Evolutionary conservation across 306 rosid species (phyloP).

Genomic region (Trifolium repens): DNA sequence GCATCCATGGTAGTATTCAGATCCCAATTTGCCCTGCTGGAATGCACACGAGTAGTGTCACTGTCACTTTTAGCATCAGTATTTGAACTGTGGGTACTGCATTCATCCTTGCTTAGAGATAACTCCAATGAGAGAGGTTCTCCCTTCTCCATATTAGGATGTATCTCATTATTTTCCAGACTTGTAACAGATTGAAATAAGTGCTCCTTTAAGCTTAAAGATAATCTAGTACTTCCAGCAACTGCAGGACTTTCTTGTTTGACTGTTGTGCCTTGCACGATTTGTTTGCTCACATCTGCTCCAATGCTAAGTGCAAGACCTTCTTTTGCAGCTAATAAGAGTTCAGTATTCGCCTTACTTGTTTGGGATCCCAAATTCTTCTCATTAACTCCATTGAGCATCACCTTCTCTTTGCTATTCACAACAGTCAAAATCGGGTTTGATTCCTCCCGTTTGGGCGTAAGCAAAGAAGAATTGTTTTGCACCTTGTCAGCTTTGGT

Average conservation of each 20-base stretch:
- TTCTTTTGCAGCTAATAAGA: conserved; percentile 55
- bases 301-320: conserved; percentile 51
- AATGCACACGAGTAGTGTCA: conserved; percentile 40
- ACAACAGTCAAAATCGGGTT: conserved; percentile 42
- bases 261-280: conserved; percentile 47
- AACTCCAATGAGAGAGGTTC: conserved; percentile 62
- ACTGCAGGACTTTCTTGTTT: conserved; percentile 48
- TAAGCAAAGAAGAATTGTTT: conserved; percentile 34
- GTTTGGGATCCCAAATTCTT: conserved; percentile 43
- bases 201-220: conserved; percentile 57
- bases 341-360: conserved; percentile 50
- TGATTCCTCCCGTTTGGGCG: conserved; percentile 58
- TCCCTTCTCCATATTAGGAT: conserved; percentile 39
- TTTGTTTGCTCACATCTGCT: conserved; percentile 43
- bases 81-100: conserved; percentile 42
- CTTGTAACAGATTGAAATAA: conserved; percentile 46
- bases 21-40: conserved; percentile 94
- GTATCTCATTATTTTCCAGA: conserved; percentile 34
- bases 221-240: conserved; percentile 52
- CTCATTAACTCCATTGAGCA: conserved; percentile 22
- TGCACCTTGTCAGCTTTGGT: conserved; percentile 42
- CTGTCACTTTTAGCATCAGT: conserved; percentile 40
- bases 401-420: conserved; percentile 47
- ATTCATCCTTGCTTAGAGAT: conserved; percentile 66
- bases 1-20: conserved; percentile 94